Conservation (phyloP, 495 filamentous ascomycete species). For the Cryomyces minteri region DNA sequence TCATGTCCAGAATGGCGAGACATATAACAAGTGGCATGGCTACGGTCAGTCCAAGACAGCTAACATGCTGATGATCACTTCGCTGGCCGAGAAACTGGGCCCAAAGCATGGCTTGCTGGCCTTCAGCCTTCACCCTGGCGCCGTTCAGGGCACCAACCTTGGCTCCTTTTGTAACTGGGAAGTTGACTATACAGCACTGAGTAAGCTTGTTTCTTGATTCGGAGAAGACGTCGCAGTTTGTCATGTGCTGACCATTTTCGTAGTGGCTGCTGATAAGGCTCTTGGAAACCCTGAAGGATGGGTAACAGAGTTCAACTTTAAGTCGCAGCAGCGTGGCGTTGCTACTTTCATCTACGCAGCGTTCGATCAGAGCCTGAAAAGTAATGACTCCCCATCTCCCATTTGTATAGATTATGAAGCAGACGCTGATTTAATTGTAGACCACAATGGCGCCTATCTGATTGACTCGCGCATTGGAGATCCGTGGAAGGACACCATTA, state of each 20-base stretch:
- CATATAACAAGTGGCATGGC: slow-evolving; percentile 12
- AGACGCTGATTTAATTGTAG: slow-evolving; percentile 2
- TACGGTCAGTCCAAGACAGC: slow-evolving; percentile 19
- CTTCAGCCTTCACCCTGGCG: slow-evolving; percentile 22
- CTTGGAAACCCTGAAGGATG: background rate
- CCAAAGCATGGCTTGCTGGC: slow-evolving; percentile 15
- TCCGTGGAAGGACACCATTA: slow-evolving; percentile 12
- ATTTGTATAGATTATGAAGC: slow-evolving; percentile 11
- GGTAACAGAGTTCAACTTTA: slow-evolving; percentile 4
- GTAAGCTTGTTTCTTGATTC: too few relatives aligned
- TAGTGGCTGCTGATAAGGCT: slow-evolving; percentile 1
- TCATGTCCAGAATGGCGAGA: slow-evolving; percentile 10
- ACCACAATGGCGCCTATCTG: slow-evolving; percentile 22
- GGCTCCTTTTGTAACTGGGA: background rate
- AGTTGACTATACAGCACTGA: too few relatives aligned
- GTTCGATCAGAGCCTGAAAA: slow-evolving; percentile 23
- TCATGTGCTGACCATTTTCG: too few relatives aligned
- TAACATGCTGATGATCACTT: slow-evolving; percentile 16
- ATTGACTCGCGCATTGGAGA: slow-evolving; percentile 20
- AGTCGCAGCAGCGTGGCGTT: slow-evolving; percentile 19
- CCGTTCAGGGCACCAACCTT: slow-evolving; percentile 23
- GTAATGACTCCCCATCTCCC: too few relatives aligned
- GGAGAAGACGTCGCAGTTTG: too few relatives aligned
- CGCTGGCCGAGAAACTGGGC: slow-evolving; percentile 10
- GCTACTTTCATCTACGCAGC: slow-evolving; percentile 27